Conservation (phyloP, 805 yeast species). For the Ogataea henricii region DNA sequence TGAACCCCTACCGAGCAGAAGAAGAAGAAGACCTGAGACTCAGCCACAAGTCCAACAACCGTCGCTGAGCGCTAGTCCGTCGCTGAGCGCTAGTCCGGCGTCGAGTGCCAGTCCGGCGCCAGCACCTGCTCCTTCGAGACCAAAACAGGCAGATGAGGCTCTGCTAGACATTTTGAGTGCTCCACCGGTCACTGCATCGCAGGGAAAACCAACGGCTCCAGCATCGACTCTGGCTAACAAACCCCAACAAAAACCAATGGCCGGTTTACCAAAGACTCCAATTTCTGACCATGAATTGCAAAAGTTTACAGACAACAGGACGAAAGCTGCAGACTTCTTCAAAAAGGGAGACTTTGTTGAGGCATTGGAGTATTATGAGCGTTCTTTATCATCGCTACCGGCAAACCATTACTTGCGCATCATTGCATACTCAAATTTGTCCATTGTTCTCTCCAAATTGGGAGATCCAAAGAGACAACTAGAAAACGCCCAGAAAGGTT, state of each 20-base stretch:
- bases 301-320: slow-evolving; percentile 50
- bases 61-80: background rate
- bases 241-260: slow-evolving; percentile 1
- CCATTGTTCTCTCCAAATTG: slow-evolving; percentile 62
- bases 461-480: slow-evolving; percentile 67
- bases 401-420: slow-evolving; percentile 62
- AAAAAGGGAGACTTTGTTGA: slow-evolving; percentile 78
- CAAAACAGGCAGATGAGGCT: slow-evolving; percentile 24
- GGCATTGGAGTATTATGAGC: slow-evolving; percentile 63
- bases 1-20: slow-evolving; percentile 15
- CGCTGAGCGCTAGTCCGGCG: background rate
- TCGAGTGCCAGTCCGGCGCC: background rate
- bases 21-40: slow-evolving; percentile 34
- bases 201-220: slow-evolving; percentile 21
- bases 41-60: slow-evolving; percentile 12
- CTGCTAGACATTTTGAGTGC: slow-evolving; percentile 35
- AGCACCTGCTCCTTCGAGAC: slow-evolving; percentile 4
- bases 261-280: slow-evolving; percentile 12
- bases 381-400: slow-evolving; percentile 55
- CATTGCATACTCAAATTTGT: slow-evolving; percentile 73
- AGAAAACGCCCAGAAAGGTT: slow-evolving; percentile 48
- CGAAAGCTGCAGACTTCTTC: slow-evolving; percentile 63
- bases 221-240: too few relatives aligned
- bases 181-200: slow-evolving; percentile 10
- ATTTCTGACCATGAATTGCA: slow-evolving; percentile 24